A percentile compares a stretch with the other conserved stretches of the same genome.
Conservation (phyloP, 495 filamentous ascomycete species). For the Penicillium odoratum region DNA sequence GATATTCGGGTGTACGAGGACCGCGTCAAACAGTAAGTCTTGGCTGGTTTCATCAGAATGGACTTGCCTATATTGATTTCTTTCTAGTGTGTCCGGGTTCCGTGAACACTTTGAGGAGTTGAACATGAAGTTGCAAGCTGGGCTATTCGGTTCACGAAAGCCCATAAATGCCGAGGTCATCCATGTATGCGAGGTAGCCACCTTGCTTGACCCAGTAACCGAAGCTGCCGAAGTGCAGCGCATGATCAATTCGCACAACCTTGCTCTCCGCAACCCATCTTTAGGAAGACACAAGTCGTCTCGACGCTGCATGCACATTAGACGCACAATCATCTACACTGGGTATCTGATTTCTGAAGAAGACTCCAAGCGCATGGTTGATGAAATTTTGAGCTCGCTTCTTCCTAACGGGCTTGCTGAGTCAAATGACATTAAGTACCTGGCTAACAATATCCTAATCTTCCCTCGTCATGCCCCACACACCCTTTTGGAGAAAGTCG, state of each 20-base stretch:
- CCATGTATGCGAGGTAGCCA: conserved; percentile 76
- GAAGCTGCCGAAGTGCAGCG: conserved; percentile 86
- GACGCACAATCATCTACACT: conserved; percentile 89
- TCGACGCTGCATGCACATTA: conserved; percentile 62
- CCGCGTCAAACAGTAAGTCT: conserved; percentile 59
- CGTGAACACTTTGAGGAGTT: conserved; percentile 74
- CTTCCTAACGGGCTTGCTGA: conserved; percentile 43
- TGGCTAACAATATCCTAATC: conserved; percentile 92
- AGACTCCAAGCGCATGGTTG: conserved; percentile 68
- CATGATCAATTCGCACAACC: conserved; percentile 86
- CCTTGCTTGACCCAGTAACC: conserved; percentile 74
- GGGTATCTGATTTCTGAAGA: conserved; percentile 77
- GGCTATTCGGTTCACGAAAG: conserved; percentile 42
- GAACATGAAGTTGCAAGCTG: conserved; percentile 55
- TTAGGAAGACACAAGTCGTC: conserved; percentile 32
- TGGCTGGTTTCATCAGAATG: conserved; percentile 5
- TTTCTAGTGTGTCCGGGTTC: conserved; percentile 67
- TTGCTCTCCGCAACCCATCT: conserved; percentile 42
- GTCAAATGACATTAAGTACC: conserved; percentile 70
- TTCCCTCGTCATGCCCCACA: conserved; percentile 67
- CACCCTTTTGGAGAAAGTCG: conserved; percentile 73
- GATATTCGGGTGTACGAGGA: conserved; percentile 78
- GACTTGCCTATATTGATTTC: conserved; percentile 16
- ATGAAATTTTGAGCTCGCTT: conserved; percentile 60
- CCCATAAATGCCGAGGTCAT: conserved; percentile 79